Conservation (phyloP, 148 eudicot genomes). For the Simmondsia chinensis region DNA sequence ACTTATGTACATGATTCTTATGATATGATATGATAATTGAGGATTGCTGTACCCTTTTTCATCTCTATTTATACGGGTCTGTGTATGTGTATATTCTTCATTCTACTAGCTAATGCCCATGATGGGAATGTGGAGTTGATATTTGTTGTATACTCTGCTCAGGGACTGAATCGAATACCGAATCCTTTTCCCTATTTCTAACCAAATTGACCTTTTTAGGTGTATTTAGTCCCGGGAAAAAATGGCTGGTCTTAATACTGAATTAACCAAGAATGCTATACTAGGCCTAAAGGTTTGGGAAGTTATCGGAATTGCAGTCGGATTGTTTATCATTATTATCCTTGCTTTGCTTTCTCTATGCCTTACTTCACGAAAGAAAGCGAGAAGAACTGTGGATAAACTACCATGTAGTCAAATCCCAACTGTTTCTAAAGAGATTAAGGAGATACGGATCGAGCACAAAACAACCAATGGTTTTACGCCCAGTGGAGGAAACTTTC, state of each 20-base stretch:
- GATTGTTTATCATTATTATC: slow-evolving; percentile 34
- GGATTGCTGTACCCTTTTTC: no score
- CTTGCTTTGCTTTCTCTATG: slow-evolving; percentile 33
- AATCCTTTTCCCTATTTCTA: neutral
- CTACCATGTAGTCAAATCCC: slow-evolving; percentile 48
- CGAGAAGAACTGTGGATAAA: slow-evolving; percentile 24
- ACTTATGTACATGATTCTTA: no score
- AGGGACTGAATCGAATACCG: neutral
- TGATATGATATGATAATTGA: no score
- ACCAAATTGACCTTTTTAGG: slow-evolving; percentile 14
- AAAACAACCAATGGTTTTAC: slow-evolving; percentile 23
- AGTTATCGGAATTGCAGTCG: slow-evolving; percentile 41
- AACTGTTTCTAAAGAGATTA: slow-evolving; percentile 49
- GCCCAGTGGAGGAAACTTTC: slow-evolving; percentile 31
- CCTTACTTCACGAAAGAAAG: slow-evolving; percentile 46
- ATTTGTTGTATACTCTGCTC: slow-evolving; percentile 1
- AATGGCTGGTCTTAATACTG: slow-evolving; percentile 45
- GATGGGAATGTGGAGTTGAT: slow-evolving; percentile 34
- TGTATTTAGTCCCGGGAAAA: slow-evolving; percentile 10
- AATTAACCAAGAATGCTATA: slow-evolving; percentile 25
- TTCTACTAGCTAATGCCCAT: no score
- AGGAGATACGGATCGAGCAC: slow-evolving; percentile 48
- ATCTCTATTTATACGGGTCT: no score
- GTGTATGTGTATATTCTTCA: no score
- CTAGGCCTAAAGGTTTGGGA: slow-evolving; percentile 56